These are phyloP conservation scores for Naematelia aurantialba DNA, from an alignment of 768 basidiomycete genomes.

Conservation along the genomic window DNA sequence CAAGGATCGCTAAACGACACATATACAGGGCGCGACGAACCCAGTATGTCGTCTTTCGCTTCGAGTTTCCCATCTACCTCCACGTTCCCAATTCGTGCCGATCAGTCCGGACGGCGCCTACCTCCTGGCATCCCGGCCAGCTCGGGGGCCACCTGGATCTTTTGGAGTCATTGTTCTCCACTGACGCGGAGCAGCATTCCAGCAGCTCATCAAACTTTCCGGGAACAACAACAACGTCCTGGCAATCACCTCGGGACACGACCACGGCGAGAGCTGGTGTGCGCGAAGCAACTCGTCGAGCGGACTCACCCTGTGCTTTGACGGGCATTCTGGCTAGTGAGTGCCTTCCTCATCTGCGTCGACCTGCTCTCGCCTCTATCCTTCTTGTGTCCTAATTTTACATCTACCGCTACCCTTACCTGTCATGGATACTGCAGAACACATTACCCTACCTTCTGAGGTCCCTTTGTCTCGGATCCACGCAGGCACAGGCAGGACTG, in stretches of 20 bases:
- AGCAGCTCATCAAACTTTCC: slow-evolving; percentile 64
- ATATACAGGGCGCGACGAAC: slow-evolving; percentile 56
- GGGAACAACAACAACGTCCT: slow-evolving; percentile 56
- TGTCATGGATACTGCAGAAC: no score
- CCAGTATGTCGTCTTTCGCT: slow-evolving; percentile 19
- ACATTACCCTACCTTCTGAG: no score
- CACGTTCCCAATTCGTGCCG: no score
- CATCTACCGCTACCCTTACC: no score
- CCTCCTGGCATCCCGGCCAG: no score
- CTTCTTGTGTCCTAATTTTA: no score
- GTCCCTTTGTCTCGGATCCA: no score
- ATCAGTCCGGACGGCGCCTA: no score
- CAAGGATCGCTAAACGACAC: slow-evolving; percentile 52
- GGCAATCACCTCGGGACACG: slow-evolving; percentile 47
- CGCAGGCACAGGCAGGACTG: no score
- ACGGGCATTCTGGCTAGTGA: slow-evolving; percentile 68
- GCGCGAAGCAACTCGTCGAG: slow-evolving; percentile 60
- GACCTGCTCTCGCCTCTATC: neutral
- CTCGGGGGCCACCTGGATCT: no score
- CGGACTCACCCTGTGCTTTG: slow-evolving; percentile 68
- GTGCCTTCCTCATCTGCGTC: neutral
- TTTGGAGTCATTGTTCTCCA: no score
- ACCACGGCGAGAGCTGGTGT: slow-evolving; percentile 79
- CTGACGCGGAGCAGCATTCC: slow-evolving; percentile 51
- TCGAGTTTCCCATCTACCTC: neutral